Conservation (phyloP, 1,284 basidiomycete species). For the Rugosomyces carneus region DNA sequence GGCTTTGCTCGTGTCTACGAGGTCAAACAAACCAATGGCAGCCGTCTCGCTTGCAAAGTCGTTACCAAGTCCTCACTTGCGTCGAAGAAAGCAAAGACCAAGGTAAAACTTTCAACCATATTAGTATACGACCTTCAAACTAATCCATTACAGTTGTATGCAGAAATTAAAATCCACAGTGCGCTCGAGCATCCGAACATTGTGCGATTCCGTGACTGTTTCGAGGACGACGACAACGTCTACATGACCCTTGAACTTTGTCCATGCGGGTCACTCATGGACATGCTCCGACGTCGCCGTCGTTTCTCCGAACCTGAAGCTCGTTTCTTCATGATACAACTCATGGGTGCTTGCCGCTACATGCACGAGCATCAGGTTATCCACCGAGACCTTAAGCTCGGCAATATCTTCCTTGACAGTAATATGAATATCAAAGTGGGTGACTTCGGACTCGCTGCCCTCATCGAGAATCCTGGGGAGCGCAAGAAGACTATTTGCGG, state of each 20-base stretch:
- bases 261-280: slow-evolving; percentile 93
- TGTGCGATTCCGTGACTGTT: slow-evolving; percentile 89
- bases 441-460: slow-evolving; percentile 95
- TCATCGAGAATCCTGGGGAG: slow-evolving; percentile 80
- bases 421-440: slow-evolving; percentile 85
- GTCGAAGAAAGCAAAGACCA: slow-evolving; percentile 90
- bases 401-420: slow-evolving; percentile 91
- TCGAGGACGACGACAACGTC: slow-evolving; percentile 93
- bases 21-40: slow-evolving; percentile 64
- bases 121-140: neutral
- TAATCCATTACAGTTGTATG: slow-evolving; percentile 64
- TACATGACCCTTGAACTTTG: slow-evolving; percentile 98
- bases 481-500: slow-evolving; percentile 96
- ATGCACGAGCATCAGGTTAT: slow-evolving; percentile 89
- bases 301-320: slow-evolving; percentile 81
- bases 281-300: slow-evolving; percentile 95
- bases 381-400: slow-evolving; percentile 93
- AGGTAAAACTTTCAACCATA: slow-evolving; percentile 43
- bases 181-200: slow-evolving; percentile 91
- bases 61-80: slow-evolving; percentile 79
- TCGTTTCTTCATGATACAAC: slow-evolving; percentile 83
- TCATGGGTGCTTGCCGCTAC: slow-evolving; percentile 93
- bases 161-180: slow-evolving; percentile 97
- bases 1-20: slow-evolving; percentile 90
- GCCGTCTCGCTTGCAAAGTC: slow-evolving; percentile 80